Evolutionary conservation across 163 green algal genomes (phyloP), one percentile per base, ranked within the genome.

Genomic region (Coccomyxa subellipsoidea): DNA sequence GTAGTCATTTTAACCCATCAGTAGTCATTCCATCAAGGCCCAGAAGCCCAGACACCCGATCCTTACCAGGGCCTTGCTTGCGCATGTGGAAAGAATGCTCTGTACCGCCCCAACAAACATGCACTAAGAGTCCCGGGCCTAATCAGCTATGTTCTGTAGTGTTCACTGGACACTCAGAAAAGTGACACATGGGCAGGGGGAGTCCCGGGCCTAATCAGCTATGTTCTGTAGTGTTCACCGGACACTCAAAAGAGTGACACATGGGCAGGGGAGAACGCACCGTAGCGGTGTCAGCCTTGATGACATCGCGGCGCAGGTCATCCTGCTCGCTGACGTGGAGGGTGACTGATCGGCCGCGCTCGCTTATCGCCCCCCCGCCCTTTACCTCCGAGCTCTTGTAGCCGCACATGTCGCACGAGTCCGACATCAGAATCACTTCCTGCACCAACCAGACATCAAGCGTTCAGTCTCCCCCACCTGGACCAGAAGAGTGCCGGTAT

Each of bases 391-490:
- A 89, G 85, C 87, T 91, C 54, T 85, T 82, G 81, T 91, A 94
- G 29, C 90, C 90, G 54, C 90, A 94, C 39, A 54, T 59, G 54
- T 94, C 90, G 80, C 90, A 94, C 4, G 89, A 54, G 72, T 90
- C 87, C 38, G 89, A 80, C 90, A 94, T 94, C 34, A 94, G 80
- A 69, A 94, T 93, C 38, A 94, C 87, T 29, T 93, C 85, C 84
- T 87, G 77, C 69, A 80, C 53, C 27, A 25, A n/a, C 77, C 15
- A 25, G 18, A n/a, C 47, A 59, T 54, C 47, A 59, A 38, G 72
- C 18, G 34, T 2, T 0, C 25, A 23, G 2, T n/a, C 35, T 12
- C 4, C 15, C 9, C 72, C 4, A 15, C 34, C 72, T 25, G 6
- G n/a, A 29, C n/a, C n/a, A n/a, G n/a, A n/a, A n/a, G n/a, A n/a